Evolutionary conservation across 2,329 filamentous ascomycete genomes (phyloP), one percentile per base, ranked within the genome.

Genomic region (Dactylellina parvicollis): DNA sequence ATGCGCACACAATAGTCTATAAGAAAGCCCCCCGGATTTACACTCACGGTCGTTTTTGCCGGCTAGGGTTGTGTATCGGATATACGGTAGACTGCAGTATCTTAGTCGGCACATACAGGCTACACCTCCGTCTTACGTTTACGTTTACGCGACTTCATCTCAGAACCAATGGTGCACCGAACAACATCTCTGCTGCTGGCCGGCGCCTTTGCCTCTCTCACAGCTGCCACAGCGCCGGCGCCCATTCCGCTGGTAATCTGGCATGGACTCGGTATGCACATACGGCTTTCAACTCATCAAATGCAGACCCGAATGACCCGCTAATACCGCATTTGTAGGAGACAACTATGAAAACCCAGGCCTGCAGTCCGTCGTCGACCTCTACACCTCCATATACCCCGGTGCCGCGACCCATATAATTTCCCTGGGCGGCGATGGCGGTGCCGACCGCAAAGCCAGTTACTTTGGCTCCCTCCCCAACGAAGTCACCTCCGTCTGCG

Each of bases 231-330:
- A 9, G 34, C 86, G n/a, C 92, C 91, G 14, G 34, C 86, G n/a
- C 92, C 91, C 2, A 86, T 97, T 28, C 95, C 95, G 0, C 85
- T 99, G 34, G 86, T 99, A 71, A 91, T 99, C 82, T 99, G 95
- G 95, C 95, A 99, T 81, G 95, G 88, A 66, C 82, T 89, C n/a
- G 87, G 87, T 76, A 82, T 30, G 52, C 44, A 79, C 4, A 26
- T 24, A 28, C 40, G 40, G n/a, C n/a, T n/a, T n/a, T n/a, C n/a
- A n/a, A n/a, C n/a, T n/a, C n/a, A n/a, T n/a, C n/a, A n/a, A n/a
- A n/a, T n/a, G n/a, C n/a, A n/a, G n/a, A n/a, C n/a, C n/a, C n/a
- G n/a, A n/a, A n/a, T n/a, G n/a, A n/a, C n/a, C n/a, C n/a, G n/a
- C n/a, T 32, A 28, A 38, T 42, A 18, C 54, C 26, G 7, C 55